A percentile compares a stretch with the other conserved stretches of the same genome.
phyloP scores from a whole-genome alignment of 192 early-diverging fungal species.

The Coemansia sp. region DNA sequence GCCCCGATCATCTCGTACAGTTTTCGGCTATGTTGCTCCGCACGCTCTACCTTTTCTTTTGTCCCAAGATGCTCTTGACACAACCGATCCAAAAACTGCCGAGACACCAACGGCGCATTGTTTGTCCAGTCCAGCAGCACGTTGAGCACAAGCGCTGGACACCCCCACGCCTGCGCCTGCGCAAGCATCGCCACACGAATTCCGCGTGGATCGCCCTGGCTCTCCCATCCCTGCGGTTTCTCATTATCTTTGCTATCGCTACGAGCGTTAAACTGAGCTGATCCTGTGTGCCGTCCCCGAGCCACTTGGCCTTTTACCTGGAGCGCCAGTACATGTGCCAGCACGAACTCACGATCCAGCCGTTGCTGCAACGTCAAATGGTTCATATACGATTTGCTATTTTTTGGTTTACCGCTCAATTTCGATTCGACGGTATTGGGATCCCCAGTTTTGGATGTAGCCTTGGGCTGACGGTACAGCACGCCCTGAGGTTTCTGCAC shows the following conservation, averaged over 20 bases:
- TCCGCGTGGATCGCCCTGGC: slow-evolving; percentile 1
- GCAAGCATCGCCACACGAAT: slow-evolving; percentile 10
- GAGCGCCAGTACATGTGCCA: slow-evolving; percentile 19
- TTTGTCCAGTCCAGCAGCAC: slow-evolving; percentile 22
- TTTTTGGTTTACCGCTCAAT: too few species aligned
- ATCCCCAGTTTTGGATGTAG: too few species aligned
- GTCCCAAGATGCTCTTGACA: slow-evolving; percentile 1
- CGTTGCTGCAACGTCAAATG: neutral
- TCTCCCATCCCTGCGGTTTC: neutral
- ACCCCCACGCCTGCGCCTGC: slow-evolving; percentile 6
- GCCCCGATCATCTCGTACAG: too few species aligned
- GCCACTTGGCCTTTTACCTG: slow-evolving; percentile 13
- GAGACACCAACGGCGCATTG: neutral
- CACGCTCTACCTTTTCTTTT: neutral
- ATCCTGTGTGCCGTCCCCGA: slow-evolving; percentile 15
- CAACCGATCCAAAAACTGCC: neutral
- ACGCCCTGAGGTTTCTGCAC: too few species aligned
- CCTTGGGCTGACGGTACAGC: too few species aligned
- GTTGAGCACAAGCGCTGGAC: slow-evolving; percentile 27
- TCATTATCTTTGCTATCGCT: too few species aligned
- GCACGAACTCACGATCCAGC: slow-evolving; percentile 5
- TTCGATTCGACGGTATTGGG: too few species aligned
- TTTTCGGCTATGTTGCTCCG: neutral
- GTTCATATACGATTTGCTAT: neutral
- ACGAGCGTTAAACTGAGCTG: neutral